Base-by-base conservation (phyloP, 2,329 filamentous ascomycete species). In the Paraphaeosphaeria sporulosa region DNA sequence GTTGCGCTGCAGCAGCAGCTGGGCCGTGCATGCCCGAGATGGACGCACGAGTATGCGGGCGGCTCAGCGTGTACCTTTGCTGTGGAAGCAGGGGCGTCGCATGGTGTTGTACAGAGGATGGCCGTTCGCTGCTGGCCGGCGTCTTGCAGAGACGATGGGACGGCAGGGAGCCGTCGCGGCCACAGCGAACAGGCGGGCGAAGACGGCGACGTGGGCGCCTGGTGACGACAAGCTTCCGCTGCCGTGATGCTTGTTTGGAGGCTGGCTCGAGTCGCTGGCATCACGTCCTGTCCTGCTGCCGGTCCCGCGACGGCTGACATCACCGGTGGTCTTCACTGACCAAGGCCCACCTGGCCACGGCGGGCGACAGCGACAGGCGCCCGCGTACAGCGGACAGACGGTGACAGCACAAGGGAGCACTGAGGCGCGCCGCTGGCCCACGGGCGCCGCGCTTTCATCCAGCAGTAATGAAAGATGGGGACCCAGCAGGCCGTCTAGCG, bases 201-300 rank as follows among this genome's bases (percentile, higher is more conserved):
- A 40, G 42, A 54, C 51, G 51, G 51, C 19, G 38, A 40, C 19
- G 27, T 23, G n/a, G 27, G 53, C 42, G 27, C 38, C 21, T 40
- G 42, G 53, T 30, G 53, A 55, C 53, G 43, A 56, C 54, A 56
- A 56, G 54, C 54, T 56, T 56, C 54, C 34, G 54, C 54, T 36
- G 52, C 42, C 42, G 54, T 34, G 46, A 56, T 56, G 54, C 54
- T 56, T 56, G 54, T 56, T 49, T 56, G 32, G 19, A 49, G 30
- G 47, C 23, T 44, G 42, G 42, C 42, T 47, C 21, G 21, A 47
- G 21, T 40, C 36, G 36, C 15, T 5, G 17, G 36, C 36, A 5
- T 40, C n/a, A 2, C 17, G 36, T 40, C 36, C 7, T 15, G 36
- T 40, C 4, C 15, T 40, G 15, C 17, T 6, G 13, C 12, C 4